phyloP scores from a whole-genome alignment of 495 filamentous ascomycete genomes.

The Venustampulla echinocandica region DNA sequence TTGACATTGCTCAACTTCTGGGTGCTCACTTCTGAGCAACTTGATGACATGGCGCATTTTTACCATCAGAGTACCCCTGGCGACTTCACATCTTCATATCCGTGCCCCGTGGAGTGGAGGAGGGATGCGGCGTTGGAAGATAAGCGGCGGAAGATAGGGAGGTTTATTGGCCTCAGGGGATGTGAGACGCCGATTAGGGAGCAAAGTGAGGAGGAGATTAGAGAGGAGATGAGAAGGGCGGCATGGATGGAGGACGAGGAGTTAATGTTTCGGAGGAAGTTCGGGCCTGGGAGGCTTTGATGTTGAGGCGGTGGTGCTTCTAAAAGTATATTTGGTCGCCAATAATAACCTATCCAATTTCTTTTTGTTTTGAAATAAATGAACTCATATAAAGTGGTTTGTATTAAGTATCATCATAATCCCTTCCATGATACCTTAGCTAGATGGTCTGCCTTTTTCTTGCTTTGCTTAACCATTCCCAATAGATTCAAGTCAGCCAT shows the following conservation, averaged over 20 bases:
- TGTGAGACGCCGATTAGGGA: constrained; percentile 37
- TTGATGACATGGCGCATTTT: constrained; percentile 63
- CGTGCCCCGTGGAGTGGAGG: constrained; percentile 37
- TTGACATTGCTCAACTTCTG: constrained; percentile 58
- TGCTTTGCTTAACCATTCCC: constrained; percentile 81
- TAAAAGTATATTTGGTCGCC: too few relatives aligned
- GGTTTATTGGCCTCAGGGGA: constrained; percentile 58
- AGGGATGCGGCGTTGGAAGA: constrained; percentile 30
- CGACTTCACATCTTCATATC: constrained; percentile 48
- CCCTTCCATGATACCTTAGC: constrained; percentile 52
- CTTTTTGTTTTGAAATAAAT: too few relatives aligned
- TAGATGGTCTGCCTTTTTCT: constrained; percentile 86
- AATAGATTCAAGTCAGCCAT: constrained; percentile 76
- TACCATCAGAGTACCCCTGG: constrained; percentile 65
- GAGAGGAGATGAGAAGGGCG: constrained; percentile 31
- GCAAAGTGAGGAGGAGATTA: constrained; percentile 20
- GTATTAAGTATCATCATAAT: too few relatives aligned
- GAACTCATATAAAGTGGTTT: too few relatives aligned
- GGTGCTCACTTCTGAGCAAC: constrained; percentile 60
- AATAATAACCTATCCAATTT: too few relatives aligned
- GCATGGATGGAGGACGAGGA: constrained; percentile 26
- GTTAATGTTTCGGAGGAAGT: constrained; percentile 31
- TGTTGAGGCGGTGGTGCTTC: too few relatives aligned
- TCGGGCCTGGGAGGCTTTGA: too few relatives aligned
- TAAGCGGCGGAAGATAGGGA: constrained; percentile 53